Base-by-base conservation (phyloP, 2,329 filamentous ascomycete genomes). In the Mycosphaerella arachidis region DNA sequence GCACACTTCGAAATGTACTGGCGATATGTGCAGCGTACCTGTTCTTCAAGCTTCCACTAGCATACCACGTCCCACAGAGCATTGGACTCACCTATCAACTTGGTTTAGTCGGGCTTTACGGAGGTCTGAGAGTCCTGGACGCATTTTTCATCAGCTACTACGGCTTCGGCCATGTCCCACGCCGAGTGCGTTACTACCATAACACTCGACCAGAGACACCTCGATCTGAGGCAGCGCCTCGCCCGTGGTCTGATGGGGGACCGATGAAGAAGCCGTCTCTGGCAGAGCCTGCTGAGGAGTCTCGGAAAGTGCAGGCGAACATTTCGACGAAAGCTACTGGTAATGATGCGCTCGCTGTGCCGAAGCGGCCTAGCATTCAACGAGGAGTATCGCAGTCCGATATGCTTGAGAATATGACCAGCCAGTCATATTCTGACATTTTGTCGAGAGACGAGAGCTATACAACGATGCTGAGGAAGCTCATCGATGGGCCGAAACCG, bases 81-180 rank as follows among this genome's bases (percentile, higher is more conserved):
- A 75, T 78, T 45, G 76, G 76, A n/a, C 67, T 78, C 18, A 78
- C 76, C 16, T 78, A 79, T 55, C 76, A 78, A 56, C 73, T 78
- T 16, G 74, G 74, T 4, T 72, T 79, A 6, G 75, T 79, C 1
- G 76, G 76, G 3, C 59, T 78, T 2, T 78, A 79, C 55, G 77
- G 77, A 8, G 73, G 74, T 9, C 73, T 72, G 50, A 64, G 76
- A 33, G 77, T 78, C 3, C 48, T 79, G 10, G 76, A 78, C 60
- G 75, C 72, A 9, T 79, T 79, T 69, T 78, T 78, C 63, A 72
- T 79, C 56, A 75, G 74, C 33, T 75, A 73, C 6, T 77, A 76
- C 55, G 59, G 72, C 24, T 77, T 76, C 55, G 66, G 67, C 0
- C 75, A 78, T 52, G 72, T 78, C 27, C 77, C 77, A 1, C 67